Conservation (phyloP, 108 stramenopile species). For the Epithemia pelagica region DNA sequence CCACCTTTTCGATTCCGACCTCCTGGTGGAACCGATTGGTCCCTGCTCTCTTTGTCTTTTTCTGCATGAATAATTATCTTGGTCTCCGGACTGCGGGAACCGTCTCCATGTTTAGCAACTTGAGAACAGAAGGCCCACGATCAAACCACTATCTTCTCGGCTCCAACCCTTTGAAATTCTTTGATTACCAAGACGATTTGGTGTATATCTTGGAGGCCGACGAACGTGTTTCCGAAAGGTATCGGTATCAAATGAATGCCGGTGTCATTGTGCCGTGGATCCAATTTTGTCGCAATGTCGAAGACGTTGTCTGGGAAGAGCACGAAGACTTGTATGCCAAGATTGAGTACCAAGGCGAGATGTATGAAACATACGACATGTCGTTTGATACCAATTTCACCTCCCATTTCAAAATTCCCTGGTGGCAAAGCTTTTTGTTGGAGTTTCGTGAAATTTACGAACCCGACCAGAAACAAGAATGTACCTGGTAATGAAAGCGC, state of each 20-base stretch:
- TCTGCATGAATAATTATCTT: background rate
- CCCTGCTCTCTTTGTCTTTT: background rate
- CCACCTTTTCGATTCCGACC: background rate
- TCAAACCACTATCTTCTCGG: slow-evolving; percentile 1
- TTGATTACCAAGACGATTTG: slow-evolving; percentile 6
- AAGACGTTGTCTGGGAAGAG: background rate
- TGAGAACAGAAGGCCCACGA: background rate
- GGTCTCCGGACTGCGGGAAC: background rate
- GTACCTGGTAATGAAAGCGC: background rate
- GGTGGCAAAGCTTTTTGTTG: background rate
- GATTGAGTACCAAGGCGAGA: background rate
- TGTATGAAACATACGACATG: slow-evolving; percentile 3
- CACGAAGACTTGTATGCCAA: background rate
- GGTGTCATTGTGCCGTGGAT: background rate
- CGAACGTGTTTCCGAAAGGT: background rate
- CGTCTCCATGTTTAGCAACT: slow-evolving; percentile 10
- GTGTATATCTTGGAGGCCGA: slow-evolving; percentile 1
- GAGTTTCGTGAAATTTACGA: slow-evolving; percentile 7
- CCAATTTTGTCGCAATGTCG: background rate
- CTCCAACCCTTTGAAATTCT: background rate
- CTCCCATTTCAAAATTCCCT: background rate
- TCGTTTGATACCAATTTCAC: slow-evolving; percentile 3
- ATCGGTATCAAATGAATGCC: background rate
- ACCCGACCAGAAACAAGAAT: background rate
- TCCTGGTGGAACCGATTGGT: background rate